Base-by-base conservation (phyloP, 345 rosid species). In the Anacardium occidentale region DNA sequence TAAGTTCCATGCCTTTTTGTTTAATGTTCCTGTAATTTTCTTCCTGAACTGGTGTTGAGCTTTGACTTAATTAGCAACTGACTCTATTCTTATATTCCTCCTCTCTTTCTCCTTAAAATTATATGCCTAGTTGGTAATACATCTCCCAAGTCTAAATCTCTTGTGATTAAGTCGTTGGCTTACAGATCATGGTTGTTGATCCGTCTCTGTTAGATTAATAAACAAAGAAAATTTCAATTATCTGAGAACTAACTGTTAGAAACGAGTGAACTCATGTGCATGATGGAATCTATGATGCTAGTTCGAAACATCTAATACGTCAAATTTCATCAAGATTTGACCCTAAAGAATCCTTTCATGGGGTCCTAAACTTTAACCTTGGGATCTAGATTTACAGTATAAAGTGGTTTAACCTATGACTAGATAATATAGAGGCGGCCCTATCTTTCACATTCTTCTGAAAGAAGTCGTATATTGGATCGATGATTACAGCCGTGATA, bases 161-260 rank as follows among this genome's bases (percentile, higher is more conserved):
- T 54, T 54, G 72, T 71, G 12, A 60, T 50, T 29, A 71, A 73
- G 76, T 78, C 42, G 78, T 40, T 77, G 62, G 77, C n/a, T 44
- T 34, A 17, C 8, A 44, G 76, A 73, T 75, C 77, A 59, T 54
- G 65, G 85, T 80, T 87, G 89, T 79, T 87, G 77, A 85, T 77
- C 88, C 37, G 77, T 73, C 73, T 62, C 75, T 55, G 1, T 37
- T 61, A 26, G 8, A 68, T 18, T 18, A 24, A 32, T 15, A 47
- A 65, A 47, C 12, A 15, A 50, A 18, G 4, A 44, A 9, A 25
- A 64, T 66, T 56, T 66, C 63, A 78, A 40, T 11, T 3, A 22
- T 20, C 25, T 64, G 34, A 59, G 25, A 64, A 67, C 5, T 58
- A 8, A 50, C n/a, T 14, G 63, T 54, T 68, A 17, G 32, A 69